Percentiles rank a stretch among this genome's conserved stretches.
Conservation (phyloP, 805 yeast species). For the Candida coleopterorum region DNA sequence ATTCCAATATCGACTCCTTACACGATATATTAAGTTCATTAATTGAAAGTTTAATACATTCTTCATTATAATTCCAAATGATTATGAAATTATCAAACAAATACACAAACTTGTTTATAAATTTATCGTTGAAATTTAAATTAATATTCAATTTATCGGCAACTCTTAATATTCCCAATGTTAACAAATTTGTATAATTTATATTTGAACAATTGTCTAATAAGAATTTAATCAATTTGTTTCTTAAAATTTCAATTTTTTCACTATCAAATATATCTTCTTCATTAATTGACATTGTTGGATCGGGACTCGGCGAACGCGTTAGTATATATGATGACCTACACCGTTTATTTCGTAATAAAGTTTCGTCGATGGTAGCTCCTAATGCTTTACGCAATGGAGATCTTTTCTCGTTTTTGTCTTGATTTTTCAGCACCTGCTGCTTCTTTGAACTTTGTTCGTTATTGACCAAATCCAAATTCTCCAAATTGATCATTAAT, state of each 20-base stretch:
- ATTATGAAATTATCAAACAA: slow-evolving; percentile 31
- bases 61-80: slow-evolving; percentile 14
- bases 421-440: neutral
- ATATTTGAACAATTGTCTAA: slow-evolving; percentile 19
- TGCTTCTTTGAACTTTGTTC: neutral
- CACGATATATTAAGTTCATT: slow-evolving; percentile 4
- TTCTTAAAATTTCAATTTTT: slow-evolving; percentile 22
- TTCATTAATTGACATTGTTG: slow-evolving; percentile 13
- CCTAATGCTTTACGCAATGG: slow-evolving; percentile 7
- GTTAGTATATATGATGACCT: neutral
- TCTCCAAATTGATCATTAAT: slow-evolving; percentile 3
- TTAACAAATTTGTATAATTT: slow-evolving; percentile 21
- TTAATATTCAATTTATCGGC: slow-evolving; percentile 30
- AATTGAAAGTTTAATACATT: slow-evolving; percentile 2
- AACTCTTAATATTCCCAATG: slow-evolving; percentile 31
- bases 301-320: slow-evolving; percentile 19
- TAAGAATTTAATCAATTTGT: slow-evolving; percentile 24
- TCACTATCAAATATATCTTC: slow-evolving; percentile 16
- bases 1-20: slow-evolving; percentile 3
- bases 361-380: slow-evolving; percentile 4
- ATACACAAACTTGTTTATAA: slow-evolving; percentile 18
- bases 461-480: neutral
- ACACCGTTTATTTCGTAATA: neutral
- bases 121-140: slow-evolving; percentile 9
- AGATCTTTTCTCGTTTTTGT: neutral